phyloP scores from a whole-genome alignment of 2,329 filamentous ascomycete species.

The Ophiostoma ulmi region DNA sequence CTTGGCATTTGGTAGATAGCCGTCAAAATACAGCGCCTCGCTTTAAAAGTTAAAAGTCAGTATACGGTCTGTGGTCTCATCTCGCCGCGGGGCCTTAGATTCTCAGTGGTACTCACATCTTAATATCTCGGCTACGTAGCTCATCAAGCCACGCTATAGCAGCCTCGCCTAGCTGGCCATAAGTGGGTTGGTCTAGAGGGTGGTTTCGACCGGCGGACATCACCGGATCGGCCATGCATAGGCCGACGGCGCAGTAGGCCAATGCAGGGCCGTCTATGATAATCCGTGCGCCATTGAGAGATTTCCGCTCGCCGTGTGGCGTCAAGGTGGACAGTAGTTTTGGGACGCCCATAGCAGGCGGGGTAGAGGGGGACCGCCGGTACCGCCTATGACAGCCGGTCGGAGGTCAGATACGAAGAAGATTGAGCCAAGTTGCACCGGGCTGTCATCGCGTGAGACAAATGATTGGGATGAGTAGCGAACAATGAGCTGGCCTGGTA shows the following conservation, averaged over 20 bases:
- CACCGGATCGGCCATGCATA: slow-evolving; percentile 24
- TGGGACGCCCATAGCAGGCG: slow-evolving; percentile 30
- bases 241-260: slow-evolving; percentile 30
- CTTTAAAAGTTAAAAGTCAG: slow-evolving; percentile 36
- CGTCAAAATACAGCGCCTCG: slow-evolving; percentile 77
- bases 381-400: neutral
- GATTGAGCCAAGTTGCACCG: neutral
- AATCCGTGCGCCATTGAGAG: slow-evolving; percentile 25
- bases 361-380: neutral
- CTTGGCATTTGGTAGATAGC: slow-evolving; percentile 67
- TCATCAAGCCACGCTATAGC: slow-evolving; percentile 29
- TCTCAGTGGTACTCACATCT: slow-evolving; percentile 20
- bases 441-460: slow-evolving; percentile 1
- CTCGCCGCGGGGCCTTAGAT: neutral
- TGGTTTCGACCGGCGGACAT: slow-evolving; percentile 21
- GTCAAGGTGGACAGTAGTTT: slow-evolving; percentile 28
- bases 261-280: slow-evolving; percentile 32
- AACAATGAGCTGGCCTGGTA: neutral
- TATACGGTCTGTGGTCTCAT: neutral
- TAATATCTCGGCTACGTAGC: slow-evolving; percentile 24
- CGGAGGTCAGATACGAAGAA: neutral
- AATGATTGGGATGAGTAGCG: neutral
- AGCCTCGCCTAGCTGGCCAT: slow-evolving; percentile 26
- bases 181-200: slow-evolving; percentile 28
- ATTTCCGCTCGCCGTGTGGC: slow-evolving; percentile 28